phyloP scores from a whole-genome alignment of 2,329 filamentous ascomycete species.

The Cytospora paraplurivora region DNA sequence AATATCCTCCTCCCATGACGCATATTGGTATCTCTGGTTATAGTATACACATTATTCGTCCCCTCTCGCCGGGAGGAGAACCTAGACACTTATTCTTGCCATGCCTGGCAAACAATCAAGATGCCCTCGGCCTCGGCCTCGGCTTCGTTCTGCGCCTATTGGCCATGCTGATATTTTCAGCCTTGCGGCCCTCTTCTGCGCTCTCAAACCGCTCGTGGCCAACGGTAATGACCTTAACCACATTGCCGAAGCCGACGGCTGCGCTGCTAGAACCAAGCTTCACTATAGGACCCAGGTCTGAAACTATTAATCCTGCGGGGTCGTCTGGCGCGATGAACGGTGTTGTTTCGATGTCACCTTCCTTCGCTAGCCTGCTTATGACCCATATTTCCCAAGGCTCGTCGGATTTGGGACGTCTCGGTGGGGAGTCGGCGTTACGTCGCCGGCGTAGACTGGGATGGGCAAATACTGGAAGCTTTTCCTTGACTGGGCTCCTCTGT shows the following conservation, averaged over 20 bases:
- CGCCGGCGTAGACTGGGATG: conserved; percentile 28
- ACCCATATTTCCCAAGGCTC: conserved; percentile 59
- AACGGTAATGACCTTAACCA: conserved; percentile 69
- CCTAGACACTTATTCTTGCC: neutral
- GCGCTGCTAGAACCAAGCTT: conserved; percentile 65
- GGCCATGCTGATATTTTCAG: conserved; percentile 38
- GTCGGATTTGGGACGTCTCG: conserved; percentile 24
- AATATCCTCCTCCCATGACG: conserved; percentile 5
- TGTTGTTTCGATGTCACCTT: conserved; percentile 48
- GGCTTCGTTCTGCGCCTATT: conserved; percentile 41
- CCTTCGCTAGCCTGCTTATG: conserved; percentile 48
- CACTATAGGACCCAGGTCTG: conserved; percentile 65
- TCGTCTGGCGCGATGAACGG: conserved; percentile 47
- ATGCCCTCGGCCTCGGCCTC: conserved; percentile 33
- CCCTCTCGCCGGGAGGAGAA: neutral
- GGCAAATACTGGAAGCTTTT: conserved; percentile 28
- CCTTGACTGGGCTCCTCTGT: conserved; percentile 29
- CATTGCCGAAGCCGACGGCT: conserved; percentile 71
- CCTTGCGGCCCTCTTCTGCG: conserved; percentile 37
- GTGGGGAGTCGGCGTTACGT: conserved; percentile 14
- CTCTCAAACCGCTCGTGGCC: conserved; percentile 66
- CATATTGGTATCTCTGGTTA: conserved; percentile 18
- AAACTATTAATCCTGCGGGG: conserved; percentile 59
- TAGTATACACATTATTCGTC: neutral
- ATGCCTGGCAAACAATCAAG: conserved; percentile 29